Evolutionary conservation across 2,329 filamentous ascomycete species (phyloP), one percentile per base, ranked within the genome.

Genomic region (Ophiostoma montium): DNA sequence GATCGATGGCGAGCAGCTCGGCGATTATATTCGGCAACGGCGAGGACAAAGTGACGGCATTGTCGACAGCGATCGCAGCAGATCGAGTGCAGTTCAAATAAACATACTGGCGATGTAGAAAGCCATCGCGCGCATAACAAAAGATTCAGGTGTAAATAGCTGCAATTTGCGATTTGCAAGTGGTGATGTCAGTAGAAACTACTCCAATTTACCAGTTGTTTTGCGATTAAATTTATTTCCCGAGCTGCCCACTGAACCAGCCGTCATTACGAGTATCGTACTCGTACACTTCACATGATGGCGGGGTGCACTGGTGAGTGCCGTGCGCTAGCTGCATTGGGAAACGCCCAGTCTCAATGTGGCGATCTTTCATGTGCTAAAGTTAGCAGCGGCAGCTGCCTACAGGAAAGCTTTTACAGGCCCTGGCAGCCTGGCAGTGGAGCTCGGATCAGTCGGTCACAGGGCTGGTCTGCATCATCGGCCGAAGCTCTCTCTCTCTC

Each of bases 401-500:
- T 13, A 13, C 10, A 31, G 16, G 19, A 41, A 42, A 16, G 39
- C 21, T 31, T 23, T 30, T 19, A 10, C 13, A 16, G 19, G 13
- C 39, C 11, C 16, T 45, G 16, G 27, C 32, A 30, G 19, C 19
- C 15, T 32, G 15, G 32, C 32, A 35, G 18, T 32, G 12, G 31
- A 46, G 21, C 32, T 48, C 50, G 50, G 50, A 51, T 48, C 39
- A 36, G 21, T 51, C 50, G 50, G 50, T 32, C 46, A 13, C 41
- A 45, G 44, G 31, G 42, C 48, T 41, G 23, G 35, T 10, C n/a
- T 27, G 23, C 23, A 4, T 27, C 23, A 27, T 27, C 23, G 23
- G 23, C 23, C 23, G 23, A 4, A 5, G 23, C 23, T 27, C 23
- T 27, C 23, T 27, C 23, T 27, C 23, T 8, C 5, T 27, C 5